phyloP scores from a whole-genome alignment of 2,329 filamentous ascomycete genomes.

The Arthroderma uncinatum region DNA sequence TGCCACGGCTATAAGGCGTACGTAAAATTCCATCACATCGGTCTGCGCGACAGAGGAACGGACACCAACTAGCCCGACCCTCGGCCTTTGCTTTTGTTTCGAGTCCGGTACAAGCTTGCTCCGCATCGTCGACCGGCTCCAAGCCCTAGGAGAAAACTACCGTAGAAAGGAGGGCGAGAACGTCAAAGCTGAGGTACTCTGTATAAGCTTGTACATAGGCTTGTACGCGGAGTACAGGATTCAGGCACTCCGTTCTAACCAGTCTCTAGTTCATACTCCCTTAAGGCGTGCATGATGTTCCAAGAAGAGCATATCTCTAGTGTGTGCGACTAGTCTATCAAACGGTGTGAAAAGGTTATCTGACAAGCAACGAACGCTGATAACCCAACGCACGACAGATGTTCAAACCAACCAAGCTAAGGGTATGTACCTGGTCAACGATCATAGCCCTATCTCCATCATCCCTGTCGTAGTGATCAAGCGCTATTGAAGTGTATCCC shows the following conservation, averaged over 20 bases:
- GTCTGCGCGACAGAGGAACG: background rate
- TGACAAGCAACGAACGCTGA: background rate
- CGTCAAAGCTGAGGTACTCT: background rate
- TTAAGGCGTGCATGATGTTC: background rate
- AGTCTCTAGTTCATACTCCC: background rate
- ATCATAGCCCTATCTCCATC: slow-evolving; percentile 3
- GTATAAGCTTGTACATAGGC: background rate
- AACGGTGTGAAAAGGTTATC: background rate
- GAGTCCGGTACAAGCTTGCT: background rate
- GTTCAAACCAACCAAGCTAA: background rate
- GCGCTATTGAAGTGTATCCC: slow-evolving; percentile 40
- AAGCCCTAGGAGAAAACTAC: background rate
- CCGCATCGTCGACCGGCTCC: background rate
- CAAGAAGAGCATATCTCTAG: background rate
- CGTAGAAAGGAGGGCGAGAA: background rate
- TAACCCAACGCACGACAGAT: background rate
- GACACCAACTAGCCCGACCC: background rate
- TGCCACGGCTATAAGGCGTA: background rate
- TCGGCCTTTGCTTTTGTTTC: background rate
- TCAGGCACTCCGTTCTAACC: background rate
- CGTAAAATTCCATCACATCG: slow-evolving; percentile 2
- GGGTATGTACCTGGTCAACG: background rate
- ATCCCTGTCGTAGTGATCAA: background rate
- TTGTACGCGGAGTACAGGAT: background rate
- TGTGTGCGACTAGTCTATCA: background rate